phyloP scores from a whole-genome alignment of 306 rosid genomes.

The Acacia acuminata region DNA sequence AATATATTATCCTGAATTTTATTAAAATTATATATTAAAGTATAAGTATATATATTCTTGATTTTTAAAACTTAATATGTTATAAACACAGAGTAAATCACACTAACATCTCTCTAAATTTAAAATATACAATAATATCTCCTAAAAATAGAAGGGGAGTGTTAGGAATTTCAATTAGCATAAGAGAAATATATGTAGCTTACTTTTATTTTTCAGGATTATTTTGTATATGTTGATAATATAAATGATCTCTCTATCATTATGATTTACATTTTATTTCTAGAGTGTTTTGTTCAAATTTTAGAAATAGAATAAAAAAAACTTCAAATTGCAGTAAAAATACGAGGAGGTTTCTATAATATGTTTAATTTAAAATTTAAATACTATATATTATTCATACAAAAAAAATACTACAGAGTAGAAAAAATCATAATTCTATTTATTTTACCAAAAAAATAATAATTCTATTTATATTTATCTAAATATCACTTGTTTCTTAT shows the following conservation, averaged over 20 bases:
- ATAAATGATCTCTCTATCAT: not conserved
- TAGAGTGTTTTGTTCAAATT: not conserved
- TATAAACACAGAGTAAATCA: not conserved
- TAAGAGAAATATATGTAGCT: not conserved
- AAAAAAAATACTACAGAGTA: not conserved
- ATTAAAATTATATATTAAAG: too few species aligned
- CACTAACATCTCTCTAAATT: not conserved
- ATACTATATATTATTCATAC: not conserved
- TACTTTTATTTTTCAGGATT: not conserved
- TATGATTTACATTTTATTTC: not conserved
- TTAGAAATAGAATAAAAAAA: not conserved
- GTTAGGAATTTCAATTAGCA: not conserved
- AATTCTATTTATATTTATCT: not conserved
- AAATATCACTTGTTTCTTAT: too few species aligned
- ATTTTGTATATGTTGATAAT: not conserved
- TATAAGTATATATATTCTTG: not conserved
- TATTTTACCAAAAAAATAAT: not conserved
- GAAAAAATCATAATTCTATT: not conserved
- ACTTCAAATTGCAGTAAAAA: not conserved
- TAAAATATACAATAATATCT: not conserved
- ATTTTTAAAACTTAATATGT: too few species aligned
- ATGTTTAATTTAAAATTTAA: not conserved
- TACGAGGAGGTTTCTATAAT: not conserved
- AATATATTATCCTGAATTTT: not conserved
- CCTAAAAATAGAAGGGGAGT: not conserved